Evolutionary conservation across 805 yeast species (phyloP).

Genomic region (Wickerhamiella galacta): DNA sequence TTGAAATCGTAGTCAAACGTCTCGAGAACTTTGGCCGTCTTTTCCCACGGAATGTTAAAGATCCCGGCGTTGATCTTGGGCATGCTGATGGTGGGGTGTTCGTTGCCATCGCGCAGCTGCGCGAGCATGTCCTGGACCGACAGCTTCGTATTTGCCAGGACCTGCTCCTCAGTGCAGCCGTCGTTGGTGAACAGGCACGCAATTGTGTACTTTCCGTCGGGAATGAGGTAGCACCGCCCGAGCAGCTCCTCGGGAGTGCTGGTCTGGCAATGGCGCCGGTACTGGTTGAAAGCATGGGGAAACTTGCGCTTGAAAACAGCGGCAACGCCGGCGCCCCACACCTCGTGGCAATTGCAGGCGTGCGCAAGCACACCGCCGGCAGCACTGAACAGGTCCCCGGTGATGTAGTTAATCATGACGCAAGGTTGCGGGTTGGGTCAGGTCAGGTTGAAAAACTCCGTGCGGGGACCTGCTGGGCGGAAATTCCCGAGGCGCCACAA

Average conservation of each 20-base stretch:
- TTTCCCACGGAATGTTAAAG: slow-evolving; percentile 63
- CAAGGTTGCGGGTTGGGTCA: too few relatives aligned
- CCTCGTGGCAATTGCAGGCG: slow-evolving; percentile 63
- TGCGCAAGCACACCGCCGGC: slow-evolving; percentile 43
- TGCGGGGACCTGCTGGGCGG: too few relatives aligned
- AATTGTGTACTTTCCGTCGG: slow-evolving; percentile 24
- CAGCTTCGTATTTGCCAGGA: slow-evolving; percentile 32
- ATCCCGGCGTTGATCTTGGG: slow-evolving; percentile 73
- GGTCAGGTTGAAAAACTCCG: too few relatives aligned
- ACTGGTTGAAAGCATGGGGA: slow-evolving; percentile 39
- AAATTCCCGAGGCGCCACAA: too few relatives aligned
- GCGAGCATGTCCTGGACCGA: slow-evolving; percentile 33
- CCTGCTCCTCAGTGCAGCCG: slow-evolving; percentile 25
- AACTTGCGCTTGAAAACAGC: slow-evolving; percentile 34
- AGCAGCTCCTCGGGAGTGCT: slow-evolving; percentile 23
- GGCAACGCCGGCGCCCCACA: slow-evolving; percentile 83
- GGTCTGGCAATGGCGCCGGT: slow-evolving; percentile 29
- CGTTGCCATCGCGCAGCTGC: slow-evolving; percentile 21
- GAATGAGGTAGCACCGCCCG: slow-evolving; percentile 40
- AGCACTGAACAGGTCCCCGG: slow-evolving; percentile 39
- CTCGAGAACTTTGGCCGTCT: slow-evolving; percentile 39
- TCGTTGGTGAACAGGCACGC: slow-evolving; percentile 63
- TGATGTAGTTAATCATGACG: slow-evolving; percentile 26
- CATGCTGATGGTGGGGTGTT: slow-evolving; percentile 31
- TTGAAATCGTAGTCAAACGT: slow-evolving; percentile 23